Percentiles rank a stretch among this genome's conserved stretches.
These are phyloP conservation scores for Metrosideros polymorpha DNA, from an alignment of 441 rosid species.

Conservation along the genomic window DNA sequence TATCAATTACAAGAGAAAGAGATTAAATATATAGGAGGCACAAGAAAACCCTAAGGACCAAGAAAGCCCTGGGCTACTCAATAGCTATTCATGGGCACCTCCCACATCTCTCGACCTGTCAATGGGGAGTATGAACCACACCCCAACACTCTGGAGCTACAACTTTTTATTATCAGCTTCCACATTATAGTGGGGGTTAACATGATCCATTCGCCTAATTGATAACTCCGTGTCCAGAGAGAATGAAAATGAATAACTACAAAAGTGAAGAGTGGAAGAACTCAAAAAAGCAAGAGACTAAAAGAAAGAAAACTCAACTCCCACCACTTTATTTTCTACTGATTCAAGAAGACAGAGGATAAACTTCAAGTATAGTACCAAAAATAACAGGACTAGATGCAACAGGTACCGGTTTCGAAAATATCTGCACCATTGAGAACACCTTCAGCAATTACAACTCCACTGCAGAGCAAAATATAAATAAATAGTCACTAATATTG, in stretches of 20 bases:
- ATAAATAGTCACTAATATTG: not conserved
- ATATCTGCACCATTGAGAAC: conserved; percentile 32
- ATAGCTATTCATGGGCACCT: no score
- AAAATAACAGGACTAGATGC: not conserved
- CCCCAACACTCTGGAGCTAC: not conserved
- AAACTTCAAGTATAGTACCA: not conserved
- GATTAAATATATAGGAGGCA: no score
- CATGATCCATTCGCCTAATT: not conserved
- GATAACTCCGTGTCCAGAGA: not conserved
- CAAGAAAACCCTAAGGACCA: no score
- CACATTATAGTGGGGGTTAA: not conserved
- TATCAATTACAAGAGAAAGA: no score
- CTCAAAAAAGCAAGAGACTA: not conserved
- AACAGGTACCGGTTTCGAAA: conserved; percentile 44
- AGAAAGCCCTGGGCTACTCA: no score
- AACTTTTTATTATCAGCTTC: not conserved
- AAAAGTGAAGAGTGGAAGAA: not conserved
- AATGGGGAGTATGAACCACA: no score
- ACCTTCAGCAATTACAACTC: conserved; percentile 88
- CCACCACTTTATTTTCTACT: not conserved
- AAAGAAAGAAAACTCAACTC: not conserved
- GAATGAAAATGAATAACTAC: not conserved
- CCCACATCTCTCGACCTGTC: no score
- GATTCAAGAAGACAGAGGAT: not conserved
- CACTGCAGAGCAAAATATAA: conserved; percentile 41